Evolutionary conservation across 768 basidiomycete genomes (phyloP).

Genomic region (Daedalea quercina): DNA sequence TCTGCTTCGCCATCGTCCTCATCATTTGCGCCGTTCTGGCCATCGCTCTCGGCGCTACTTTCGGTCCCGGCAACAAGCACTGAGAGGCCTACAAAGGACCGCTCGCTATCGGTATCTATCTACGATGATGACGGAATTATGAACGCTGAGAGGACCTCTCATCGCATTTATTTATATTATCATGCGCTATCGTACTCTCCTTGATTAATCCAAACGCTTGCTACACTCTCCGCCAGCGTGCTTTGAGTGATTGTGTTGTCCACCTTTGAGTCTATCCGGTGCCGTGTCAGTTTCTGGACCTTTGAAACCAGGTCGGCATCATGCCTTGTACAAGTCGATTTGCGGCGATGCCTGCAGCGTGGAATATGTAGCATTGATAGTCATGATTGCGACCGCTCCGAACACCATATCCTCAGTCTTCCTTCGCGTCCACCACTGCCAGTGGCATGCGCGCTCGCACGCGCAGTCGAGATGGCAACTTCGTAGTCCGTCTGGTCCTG

Average conservation of each 20-base stretch:
- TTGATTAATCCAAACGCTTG: not conserved
- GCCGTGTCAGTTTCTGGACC: too few species aligned
- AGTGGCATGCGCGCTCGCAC: too few species aligned
- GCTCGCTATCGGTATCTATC: not conserved
- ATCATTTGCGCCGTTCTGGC: constrained; percentile 51
- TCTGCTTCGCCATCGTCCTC: constrained; percentile 67
- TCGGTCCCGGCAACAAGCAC: constrained; percentile 12
- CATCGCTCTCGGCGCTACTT: constrained; percentile 45
- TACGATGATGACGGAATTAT: not conserved
- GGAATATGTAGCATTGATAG: too few species aligned
- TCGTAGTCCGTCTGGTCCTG: too few species aligned
- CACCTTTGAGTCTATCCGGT: too few species aligned
- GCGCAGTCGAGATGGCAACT: too few species aligned
- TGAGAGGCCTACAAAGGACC: not conserved
- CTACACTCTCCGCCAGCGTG: not conserved
- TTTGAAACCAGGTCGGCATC: too few species aligned
- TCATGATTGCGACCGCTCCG: too few species aligned
- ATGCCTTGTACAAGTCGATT: too few species aligned
- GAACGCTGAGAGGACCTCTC: not conserved
- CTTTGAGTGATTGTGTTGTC: not conserved
- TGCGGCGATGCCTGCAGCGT: too few species aligned
- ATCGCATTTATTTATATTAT: not conserved
- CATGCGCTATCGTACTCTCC: not conserved
- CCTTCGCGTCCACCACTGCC: too few species aligned
- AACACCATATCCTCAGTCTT: too few species aligned